Evolutionary conservation across 192 early-diverging fungal genomes (phyloP), one percentile per base, ranked within the genome.

Genomic region (Polychytrium aggregatum): DNA sequence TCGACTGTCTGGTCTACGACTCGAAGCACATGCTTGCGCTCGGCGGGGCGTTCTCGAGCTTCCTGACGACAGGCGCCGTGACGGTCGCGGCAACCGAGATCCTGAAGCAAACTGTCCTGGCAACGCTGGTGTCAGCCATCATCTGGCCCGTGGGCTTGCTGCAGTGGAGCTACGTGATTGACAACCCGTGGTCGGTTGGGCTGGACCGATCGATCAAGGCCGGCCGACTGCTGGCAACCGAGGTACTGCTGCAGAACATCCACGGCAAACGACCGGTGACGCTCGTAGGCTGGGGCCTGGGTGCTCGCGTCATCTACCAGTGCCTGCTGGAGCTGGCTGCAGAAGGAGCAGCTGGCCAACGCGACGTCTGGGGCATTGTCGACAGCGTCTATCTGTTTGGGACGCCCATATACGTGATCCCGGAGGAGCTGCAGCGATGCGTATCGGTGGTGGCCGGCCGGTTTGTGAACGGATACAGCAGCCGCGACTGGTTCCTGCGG

Each of bases 181-280:
- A 94, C 60, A 92, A 96, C 52, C 88, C 90, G 6, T 96, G 92
- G 92, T 78, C 76, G 13, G 80, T 79, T 46, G 82, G 75, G 16
- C 70, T 91, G 43, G 82, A 82, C 59, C 73, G 82, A n/a, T 79
- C 86, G 20, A 60, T 75, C 38, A 71, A 83, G 41, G 90, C 90
- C 2, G 92, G 92, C 7, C 21, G 49, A 16, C 28, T 63, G 14
- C 27, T 71, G 17, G 69, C 61, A 17, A 58, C 50, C 26, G 86
- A 90, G 31, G 68, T 83, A 6, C 47, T 95, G n/a, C 67, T 84
- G 47, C 78, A 81, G 48, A 69, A 84, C 8, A 82, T 82, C 22
- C 82, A 86, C 37, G 92, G 87, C 29, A 72, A 83, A 41, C 67
- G 92, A 2, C 92, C 92, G 7, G 76, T 92, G 5, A 90, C 84